Evolutionary conservation across 1,284 basidiomycete species (phyloP), one percentile per base, ranked within the genome.

Genomic region (Sphaerobolus stellatus): DNA sequence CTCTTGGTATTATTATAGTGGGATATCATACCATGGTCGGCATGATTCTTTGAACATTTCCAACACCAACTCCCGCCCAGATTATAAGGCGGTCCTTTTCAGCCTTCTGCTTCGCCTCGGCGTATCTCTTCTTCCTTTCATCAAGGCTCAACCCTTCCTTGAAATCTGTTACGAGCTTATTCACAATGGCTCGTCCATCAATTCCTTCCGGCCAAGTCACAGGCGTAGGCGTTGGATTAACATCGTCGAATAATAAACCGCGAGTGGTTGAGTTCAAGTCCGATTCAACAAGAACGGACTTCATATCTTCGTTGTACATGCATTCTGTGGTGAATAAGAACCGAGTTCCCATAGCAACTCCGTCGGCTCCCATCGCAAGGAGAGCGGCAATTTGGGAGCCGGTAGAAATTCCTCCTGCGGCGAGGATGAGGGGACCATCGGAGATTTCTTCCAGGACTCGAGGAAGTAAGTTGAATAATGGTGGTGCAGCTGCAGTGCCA

Each of bases 391-490:
- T 36, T n/a, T 36, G 33, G 11, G 33, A 11, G 11, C 33, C 33
- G 11, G 33, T 36, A n/a, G 33, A 36, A 11, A 36, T 36, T 11
- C 75, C 75, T 33, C 84, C 85, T n/a, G 84, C 83, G 14, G 81
- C 86, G 30, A 91, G 66, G 46, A 91, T 62, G 1, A 79, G 80
- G 0, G 82, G 80, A 43, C 69, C 68, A 40, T 65, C 59, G 5
- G 78, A 71, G 7, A 80, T 58, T 14, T 67, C 68, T n/a, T 73
- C 65, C 25, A 83, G 66, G 60, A 88, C 74, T 51, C 75, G 71
- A n/a, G 83, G 76, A 49, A 90, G 62, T 30, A 90, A 69, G 20
- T 76, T 78, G 54, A 82, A 68, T 31, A 86, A 70, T 4, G 87
- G 78, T 49, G 81, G 79, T 18, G 84, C 79, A 41, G 73, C 64